Percentiles rank a stretch among this genome's conserved stretches.
Conservation (phyloP, 345 rosid genomes). For the Citrus medica region DNA sequence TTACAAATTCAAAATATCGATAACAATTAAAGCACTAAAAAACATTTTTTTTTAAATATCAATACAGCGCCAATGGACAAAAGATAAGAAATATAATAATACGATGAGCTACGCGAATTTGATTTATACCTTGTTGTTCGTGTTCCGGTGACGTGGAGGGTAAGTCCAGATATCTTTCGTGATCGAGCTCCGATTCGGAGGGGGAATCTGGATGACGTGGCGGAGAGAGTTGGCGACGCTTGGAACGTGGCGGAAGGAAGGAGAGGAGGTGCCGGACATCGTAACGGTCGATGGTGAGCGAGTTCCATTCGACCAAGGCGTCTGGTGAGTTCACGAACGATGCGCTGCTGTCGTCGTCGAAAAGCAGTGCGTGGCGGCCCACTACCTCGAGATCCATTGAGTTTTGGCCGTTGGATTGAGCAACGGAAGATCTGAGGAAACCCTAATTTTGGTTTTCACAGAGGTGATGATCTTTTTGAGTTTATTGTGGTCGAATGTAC, state of each 20-base stretch:
- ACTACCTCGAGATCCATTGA: conserved; percentile 78
- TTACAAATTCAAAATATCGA: not conserved
- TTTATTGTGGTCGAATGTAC: not conserved
- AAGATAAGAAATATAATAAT: not conserved
- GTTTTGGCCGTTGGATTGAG: conserved; percentile 1
- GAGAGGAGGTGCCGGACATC: conserved; percentile 97
- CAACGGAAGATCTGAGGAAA: not conserved
- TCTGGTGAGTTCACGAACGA: conserved; percentile 72
- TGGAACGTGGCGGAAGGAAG: conserved; percentile 66
- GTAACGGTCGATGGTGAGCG: conserved; percentile 89
- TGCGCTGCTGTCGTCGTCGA: conserved; percentile 87
- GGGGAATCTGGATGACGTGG: conserved; percentile 19
- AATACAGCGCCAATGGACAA: not conserved
- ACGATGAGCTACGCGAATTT: not conserved
- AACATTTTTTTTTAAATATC: not conserved
- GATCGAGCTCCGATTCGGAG: conserved; percentile 63
- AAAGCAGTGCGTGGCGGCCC: conserved; percentile 90
- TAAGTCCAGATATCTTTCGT: conserved; percentile 75
- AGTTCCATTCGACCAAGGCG: conserved; percentile 94
- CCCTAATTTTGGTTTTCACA: not conserved
- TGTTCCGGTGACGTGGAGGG: conserved; percentile 37
- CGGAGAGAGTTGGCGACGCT: conserved; percentile 38
- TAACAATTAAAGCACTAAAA: conserved; percentile 1
- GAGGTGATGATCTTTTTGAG: not conserved
- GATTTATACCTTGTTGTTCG: conserved; percentile 41